These are phyloP conservation scores for Lepiota venenata DNA, from an alignment of 768 basidiomycete genomes.

Conservation along the genomic window DNA sequence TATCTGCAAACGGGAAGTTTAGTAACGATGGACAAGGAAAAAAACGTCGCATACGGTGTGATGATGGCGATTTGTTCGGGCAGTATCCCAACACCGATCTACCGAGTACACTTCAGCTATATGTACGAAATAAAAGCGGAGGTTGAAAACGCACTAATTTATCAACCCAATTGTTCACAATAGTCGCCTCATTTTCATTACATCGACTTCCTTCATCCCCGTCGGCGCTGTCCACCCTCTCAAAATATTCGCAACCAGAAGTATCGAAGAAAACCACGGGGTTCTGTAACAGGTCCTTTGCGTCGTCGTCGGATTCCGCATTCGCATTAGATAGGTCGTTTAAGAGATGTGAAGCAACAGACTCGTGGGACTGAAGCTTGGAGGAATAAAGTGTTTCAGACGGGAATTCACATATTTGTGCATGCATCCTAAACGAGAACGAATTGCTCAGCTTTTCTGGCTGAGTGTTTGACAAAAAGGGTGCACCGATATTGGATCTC, in stretches of 20 bases:
- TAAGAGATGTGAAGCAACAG: conserved; percentile 74
- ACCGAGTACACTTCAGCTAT: background rate
- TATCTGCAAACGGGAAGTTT: conserved; percentile 47
- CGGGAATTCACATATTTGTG: conserved; percentile 81
- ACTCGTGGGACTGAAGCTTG: conserved; percentile 63
- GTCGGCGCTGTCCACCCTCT: conserved; percentile 58
- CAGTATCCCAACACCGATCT: conserved; percentile 61
- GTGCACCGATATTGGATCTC: conserved; percentile 83
- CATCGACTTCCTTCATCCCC: conserved; percentile 87
- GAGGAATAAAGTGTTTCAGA: conserved; percentile 77
- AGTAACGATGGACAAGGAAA: background rate
- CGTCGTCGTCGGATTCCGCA: conserved; percentile 57
- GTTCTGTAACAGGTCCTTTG: conserved; percentile 66
- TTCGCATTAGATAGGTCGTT: conserved; percentile 57
- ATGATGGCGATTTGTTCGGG: conserved; percentile 82
- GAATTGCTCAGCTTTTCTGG: background rate
- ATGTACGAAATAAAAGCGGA: background rate
- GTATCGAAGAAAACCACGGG: conserved; percentile 95
- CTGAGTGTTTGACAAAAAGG: background rate
- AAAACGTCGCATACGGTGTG: conserved; percentile 57
- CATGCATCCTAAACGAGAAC: conserved; percentile 69
- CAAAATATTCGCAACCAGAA: conserved; percentile 90
- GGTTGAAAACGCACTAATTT: conserved; percentile 52
- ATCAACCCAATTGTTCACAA: conserved; percentile 82
- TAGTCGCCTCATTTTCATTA: conserved; percentile 92